A percentile compares a stretch with the other conserved stretches of the same genome.
Conservation (phyloP, 345 rosid genomes). For the Brassica rapa region DNA sequence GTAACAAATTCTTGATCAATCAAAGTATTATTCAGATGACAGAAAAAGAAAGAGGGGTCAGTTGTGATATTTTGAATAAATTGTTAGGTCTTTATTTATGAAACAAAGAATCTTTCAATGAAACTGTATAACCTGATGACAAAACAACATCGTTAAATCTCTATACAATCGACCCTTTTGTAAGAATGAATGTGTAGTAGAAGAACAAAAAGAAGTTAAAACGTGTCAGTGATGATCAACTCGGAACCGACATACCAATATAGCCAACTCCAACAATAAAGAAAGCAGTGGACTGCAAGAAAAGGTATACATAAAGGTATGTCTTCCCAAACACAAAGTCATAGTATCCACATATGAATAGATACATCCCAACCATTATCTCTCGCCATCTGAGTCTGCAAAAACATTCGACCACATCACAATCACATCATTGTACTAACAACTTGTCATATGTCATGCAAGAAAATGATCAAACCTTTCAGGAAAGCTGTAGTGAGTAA, state of each 20-base stretch:
- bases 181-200: constrained; percentile 24
- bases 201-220: constrained; percentile 5
- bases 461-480: constrained; percentile 53
- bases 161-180: constrained; percentile 30
- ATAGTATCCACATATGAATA: constrained; percentile 73
- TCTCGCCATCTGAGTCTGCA: constrained; percentile 64
- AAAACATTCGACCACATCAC: constrained; percentile 20
- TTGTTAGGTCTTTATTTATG: not conserved
- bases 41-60: not conserved
- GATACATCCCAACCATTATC: constrained; percentile 71
- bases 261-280: constrained; percentile 76
- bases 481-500: constrained; percentile 51
- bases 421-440: not conserved
- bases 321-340: constrained; percentile 67
- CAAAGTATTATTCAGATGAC: not conserved
- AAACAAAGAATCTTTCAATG: constrained; percentile 11
- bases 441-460: not conserved
- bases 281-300: constrained; percentile 71
- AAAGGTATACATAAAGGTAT: constrained; percentile 66
- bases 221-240: not conserved
- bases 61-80: not conserved
- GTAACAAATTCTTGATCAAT: not conserved
- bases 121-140: constrained; percentile 4
- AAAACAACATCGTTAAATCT: constrained; percentile 25
- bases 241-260: constrained; percentile 63